phyloP scores from a whole-genome alignment of 225 moss, liverwort and hornwort species.

The Neckera pumila region DNA sequence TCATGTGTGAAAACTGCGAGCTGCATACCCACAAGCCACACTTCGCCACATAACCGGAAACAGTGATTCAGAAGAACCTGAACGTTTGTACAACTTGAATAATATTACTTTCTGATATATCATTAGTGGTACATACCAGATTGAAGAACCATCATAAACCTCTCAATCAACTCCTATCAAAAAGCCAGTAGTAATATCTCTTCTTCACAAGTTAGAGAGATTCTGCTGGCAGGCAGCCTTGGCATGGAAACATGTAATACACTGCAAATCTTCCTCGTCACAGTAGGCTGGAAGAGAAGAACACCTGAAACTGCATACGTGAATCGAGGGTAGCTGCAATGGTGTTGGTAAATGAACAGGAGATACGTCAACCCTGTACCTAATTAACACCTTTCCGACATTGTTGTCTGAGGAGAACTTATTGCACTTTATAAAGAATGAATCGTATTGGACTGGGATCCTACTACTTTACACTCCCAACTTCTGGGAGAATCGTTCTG shows the following conservation, averaged over 20 bases:
- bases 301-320: not conserved
- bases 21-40: not conserved
- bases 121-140: not conserved
- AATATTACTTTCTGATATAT: not conserved
- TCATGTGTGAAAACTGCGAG: not conserved
- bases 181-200: not conserved
- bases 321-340: not conserved
- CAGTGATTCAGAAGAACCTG: not conserved
- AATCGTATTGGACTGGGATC: not conserved
- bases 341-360: conserved; percentile 4
- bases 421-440: conserved; percentile 28
- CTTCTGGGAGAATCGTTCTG: conserved; percentile 58
- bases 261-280: not conserved
- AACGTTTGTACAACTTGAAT: not conserved
- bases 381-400: not conserved
- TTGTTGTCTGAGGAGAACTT: conserved; percentile 12
- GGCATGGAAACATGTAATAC: not conserved
- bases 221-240: not conserved
- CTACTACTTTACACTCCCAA: conserved; percentile 64
- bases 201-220: not conserved
- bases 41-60: not conserved
- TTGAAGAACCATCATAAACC: not conserved
- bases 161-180: not conserved
- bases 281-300: not conserved
- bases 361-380: not conserved